Conservation (phyloP, 257 asterid species). For the Solanum virginianum region DNA sequence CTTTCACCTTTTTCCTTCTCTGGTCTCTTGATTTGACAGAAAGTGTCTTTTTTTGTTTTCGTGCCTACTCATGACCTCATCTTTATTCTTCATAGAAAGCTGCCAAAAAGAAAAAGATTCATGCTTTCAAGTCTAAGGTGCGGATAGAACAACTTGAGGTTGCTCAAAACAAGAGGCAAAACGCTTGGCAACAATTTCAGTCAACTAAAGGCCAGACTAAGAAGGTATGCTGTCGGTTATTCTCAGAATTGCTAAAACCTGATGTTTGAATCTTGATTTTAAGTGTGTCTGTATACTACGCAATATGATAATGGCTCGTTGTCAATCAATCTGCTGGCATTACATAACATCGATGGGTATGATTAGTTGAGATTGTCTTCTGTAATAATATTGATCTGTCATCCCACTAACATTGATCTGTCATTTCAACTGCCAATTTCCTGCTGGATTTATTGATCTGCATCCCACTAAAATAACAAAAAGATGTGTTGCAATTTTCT, state of each 20-base stretch:
- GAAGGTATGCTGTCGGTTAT: constrained; percentile 37
- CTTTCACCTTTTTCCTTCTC: background rate
- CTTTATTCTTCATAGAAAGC: constrained; percentile 47
- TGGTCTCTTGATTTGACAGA: background rate
- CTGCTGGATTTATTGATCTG: background rate
- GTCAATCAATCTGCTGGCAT: background rate
- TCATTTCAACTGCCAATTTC: background rate
- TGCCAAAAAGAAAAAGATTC: constrained; percentile 82
- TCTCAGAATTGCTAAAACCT: background rate
- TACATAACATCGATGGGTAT: background rate
- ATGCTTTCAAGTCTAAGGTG: constrained; percentile 90
- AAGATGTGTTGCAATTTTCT: background rate
- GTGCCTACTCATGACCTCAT: background rate
- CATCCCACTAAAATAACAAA: background rate
- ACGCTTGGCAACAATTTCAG: constrained; percentile 98
- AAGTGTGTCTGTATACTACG: background rate
- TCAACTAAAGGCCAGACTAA: constrained; percentile 84
- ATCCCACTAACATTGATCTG: background rate
- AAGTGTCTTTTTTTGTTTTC: background rate
- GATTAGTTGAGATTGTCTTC: background rate
- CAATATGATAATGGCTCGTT: background rate
- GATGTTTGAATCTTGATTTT: background rate
- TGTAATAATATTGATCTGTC: background rate
- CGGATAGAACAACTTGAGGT: constrained; percentile 87
- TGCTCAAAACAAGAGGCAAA: constrained; percentile 89